Evolutionary conservation across 202 grass and related monocot genomes (phyloP), one percentile per base, ranked within the genome.

Genomic region (Zizania palustris): DNA sequence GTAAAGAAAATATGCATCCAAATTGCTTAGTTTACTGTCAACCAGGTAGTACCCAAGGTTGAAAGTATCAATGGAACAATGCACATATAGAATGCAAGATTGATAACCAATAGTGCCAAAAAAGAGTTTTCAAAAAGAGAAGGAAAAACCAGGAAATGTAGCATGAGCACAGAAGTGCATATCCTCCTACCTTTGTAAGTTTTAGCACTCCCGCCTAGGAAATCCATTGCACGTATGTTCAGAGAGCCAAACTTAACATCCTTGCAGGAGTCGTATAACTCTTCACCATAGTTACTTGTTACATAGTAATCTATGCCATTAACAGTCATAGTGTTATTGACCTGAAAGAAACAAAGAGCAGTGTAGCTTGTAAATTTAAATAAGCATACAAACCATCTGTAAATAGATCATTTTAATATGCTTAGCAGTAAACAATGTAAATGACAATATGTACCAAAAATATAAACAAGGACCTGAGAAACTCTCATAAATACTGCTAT

Each of bases 181-280:
- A 80, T 13, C 11, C 46, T 54, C 77, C 61, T 82, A 98, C 96
- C 96, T 90, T 83, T 83, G 78, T 88, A 98, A 68, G 83, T 89
- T 78, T 84, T 84, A 81, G 96, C 91, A 84, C 87, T 83, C 16
- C 63, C 96, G 42, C 96, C 96, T 46, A 98, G 82, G 87, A 98
- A 95, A 92, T 95, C 91, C 91, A 98, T 98, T 84, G 96, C 85
- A 41, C 87, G 89, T 74, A 87, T 98, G 86, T 98, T 98, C 67
- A 95, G 44, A 62, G 80, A 87, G 59, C 96, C 96, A 90, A 98
- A 98, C 54, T 98, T 98, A 69, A 98, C 96, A 82, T 98, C 91
- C 89, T 95, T 98, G 79, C 96, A 98, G 65, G 96, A 98, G 71
- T 87, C 89, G 54, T 87, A 98, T 63, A 98, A 79, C 56, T 87